Percentiles rank a stretch among this genome's conserved stretches.
These are phyloP conservation scores for Cryptosporidium viatorum DNA, from an alignment of 169 alveolate species.

Conservation along the genomic window DNA sequence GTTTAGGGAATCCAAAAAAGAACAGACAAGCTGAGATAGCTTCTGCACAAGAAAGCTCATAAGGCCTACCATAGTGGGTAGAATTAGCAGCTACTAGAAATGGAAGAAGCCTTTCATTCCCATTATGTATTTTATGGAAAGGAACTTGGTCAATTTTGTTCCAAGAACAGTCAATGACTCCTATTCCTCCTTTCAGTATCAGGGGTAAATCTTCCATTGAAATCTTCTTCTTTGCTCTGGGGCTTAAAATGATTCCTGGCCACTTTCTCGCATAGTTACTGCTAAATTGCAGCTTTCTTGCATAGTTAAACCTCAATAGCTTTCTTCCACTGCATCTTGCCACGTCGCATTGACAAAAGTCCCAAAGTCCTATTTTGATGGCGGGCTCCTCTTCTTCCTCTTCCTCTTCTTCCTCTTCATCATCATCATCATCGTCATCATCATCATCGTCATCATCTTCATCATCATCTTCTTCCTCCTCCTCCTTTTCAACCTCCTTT, in stretches of 20 bases:
- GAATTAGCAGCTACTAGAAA: slow-evolving; percentile 94
- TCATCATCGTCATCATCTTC: neutral
- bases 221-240: slow-evolving; percentile 86
- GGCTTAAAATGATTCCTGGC: slow-evolving; percentile 91
- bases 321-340: slow-evolving; percentile 94
- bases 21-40: slow-evolving; percentile 94
- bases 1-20: slow-evolving; percentile 86
- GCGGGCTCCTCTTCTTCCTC: slow-evolving; percentile 4
- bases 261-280: slow-evolving; percentile 78
- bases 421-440: neutral
- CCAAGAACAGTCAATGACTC: slow-evolving; percentile 97
- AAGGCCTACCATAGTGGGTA: slow-evolving; percentile 94
- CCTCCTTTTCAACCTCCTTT: neutral
- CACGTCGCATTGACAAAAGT: slow-evolving; percentile 94
- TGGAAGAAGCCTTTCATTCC: slow-evolving; percentile 86
- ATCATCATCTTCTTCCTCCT: neutral
- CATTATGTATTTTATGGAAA: slow-evolving; percentile 81
- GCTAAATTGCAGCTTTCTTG: slow-evolving; percentile 32
- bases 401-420: neutral
- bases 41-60: slow-evolving; percentile 94
- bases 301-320: slow-evolving; percentile 84
- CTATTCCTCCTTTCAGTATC: slow-evolving; percentile 87
- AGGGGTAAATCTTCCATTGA: slow-evolving; percentile 88
- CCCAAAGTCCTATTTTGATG: slow-evolving; percentile 90
- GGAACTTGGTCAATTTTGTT: slow-evolving; percentile 88